A percentile compares a stretch with the other conserved stretches of the same genome.
phyloP scores from a whole-genome alignment of 768 basidiomycete genomes.

The Gyrodon lividus region DNA sequence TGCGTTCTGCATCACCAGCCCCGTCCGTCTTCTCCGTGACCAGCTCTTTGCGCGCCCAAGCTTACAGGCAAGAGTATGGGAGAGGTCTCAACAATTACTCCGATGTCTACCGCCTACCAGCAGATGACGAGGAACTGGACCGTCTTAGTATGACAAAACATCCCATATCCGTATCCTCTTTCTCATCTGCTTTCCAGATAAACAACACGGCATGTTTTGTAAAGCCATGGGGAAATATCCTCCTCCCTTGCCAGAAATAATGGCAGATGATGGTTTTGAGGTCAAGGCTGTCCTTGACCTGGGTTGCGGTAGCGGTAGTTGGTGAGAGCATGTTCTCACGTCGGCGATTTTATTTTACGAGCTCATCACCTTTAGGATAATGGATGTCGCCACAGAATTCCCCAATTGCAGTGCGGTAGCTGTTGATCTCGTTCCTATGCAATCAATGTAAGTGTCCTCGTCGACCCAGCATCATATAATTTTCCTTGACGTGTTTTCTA shows the following conservation, averaged over 20 bases:
- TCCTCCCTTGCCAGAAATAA: slow-evolving; percentile 51
- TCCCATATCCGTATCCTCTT: slow-evolving; percentile 2
- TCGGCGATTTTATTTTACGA: neutral
- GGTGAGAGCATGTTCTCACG: slow-evolving; percentile 42
- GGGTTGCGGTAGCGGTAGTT: slow-evolving; percentile 77
- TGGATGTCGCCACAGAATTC: slow-evolving; percentile 71
- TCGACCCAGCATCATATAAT: slow-evolving; percentile 10
- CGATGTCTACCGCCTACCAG: slow-evolving; percentile 74
- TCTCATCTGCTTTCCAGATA: slow-evolving; percentile 42
- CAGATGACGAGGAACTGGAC: slow-evolving; percentile 73
- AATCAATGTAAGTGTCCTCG: slow-evolving; percentile 51
- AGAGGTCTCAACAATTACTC: slow-evolving; percentile 75
- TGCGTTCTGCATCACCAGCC: slow-evolving; percentile 63
- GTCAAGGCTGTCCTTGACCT: slow-evolving; percentile 68
- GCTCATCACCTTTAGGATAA: slow-evolving; percentile 54
- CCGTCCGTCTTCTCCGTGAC: slow-evolving; percentile 72
- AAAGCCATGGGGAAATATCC: slow-evolving; percentile 69
- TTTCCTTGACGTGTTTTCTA: slow-evolving; percentile 29
- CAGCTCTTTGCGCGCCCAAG: slow-evolving; percentile 56
- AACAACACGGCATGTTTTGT: slow-evolving; percentile 65
- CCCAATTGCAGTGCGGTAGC: slow-evolving; percentile 67
- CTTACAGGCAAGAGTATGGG: slow-evolving; percentile 66
- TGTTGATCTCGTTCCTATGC: slow-evolving; percentile 81
- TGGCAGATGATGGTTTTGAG: slow-evolving; percentile 59
- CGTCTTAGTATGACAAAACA: slow-evolving; percentile 52